Base-by-base conservation (phyloP, 208 protist species). In the Trypanosoma congolense region DNA sequence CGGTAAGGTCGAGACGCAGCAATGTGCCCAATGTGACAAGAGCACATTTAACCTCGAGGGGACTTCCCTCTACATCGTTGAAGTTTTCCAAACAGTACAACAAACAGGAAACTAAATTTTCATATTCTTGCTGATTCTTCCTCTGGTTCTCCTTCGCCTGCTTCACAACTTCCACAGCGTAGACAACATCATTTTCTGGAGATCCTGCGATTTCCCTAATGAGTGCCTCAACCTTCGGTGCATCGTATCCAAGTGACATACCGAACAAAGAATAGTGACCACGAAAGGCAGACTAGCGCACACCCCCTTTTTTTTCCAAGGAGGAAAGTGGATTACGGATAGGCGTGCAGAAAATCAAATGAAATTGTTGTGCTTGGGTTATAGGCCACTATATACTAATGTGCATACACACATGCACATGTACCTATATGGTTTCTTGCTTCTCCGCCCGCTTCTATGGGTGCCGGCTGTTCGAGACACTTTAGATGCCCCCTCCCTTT, bases 1-100 rank as follows among this genome's bases (percentile, higher is more conserved):
- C 67, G 2, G 87, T 88, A 4, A 90, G 59, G 31, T 89, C 80
- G 9, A 91, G 68, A 36, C 68, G 73, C 8, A 90, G 64, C 2
- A 94, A 59, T 64, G 90, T 88, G 49, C 78, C 73, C 3, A 94
- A 56, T 3, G 78, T 75, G n/a, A 81, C 85, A 18, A 94, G 65
- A 33, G 83, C 87, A 48, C 80, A 89, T 33, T 77, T 53, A 26
- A 87, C 65, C 18, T 94, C 87, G 8, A 59, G 31, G 9, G 70
- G 40, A 6, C 58, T 63, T 8, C 80, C 80, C 42, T 71, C 49
- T 2, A 83, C 71, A 4, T 87, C 68, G 49, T 93, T 75, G 61
- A 90, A 91, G 56, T 45, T 83, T 42, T 93, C 82, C 2, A 93
- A 63, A 48, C 75, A 86, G 18, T 80, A 38, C 4, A 90, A 61